These are phyloP conservation scores for Wickerhamiella sergipiensis DNA, from an alignment of 805 yeast genomes.

Conservation along the genomic window DNA sequence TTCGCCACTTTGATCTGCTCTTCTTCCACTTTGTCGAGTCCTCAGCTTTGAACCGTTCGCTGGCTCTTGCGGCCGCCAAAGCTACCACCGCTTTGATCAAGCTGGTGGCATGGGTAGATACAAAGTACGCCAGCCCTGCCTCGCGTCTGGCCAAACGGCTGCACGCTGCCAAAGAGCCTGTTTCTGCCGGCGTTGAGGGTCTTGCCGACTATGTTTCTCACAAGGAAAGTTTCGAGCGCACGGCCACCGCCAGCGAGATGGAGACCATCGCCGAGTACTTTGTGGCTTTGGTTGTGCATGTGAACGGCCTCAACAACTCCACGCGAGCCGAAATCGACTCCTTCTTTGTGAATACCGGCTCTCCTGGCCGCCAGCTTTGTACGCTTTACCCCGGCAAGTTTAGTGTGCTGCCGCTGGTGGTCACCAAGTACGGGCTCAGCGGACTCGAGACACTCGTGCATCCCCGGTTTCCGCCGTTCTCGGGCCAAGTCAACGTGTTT, in stretches of 20 bases:
- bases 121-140: constrained; percentile 7
- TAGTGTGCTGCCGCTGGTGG: constrained; percentile 60
- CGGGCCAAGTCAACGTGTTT: neutral
- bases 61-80: constrained; percentile 3
- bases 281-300: constrained; percentile 32
- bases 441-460: constrained; percentile 18
- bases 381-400: constrained; percentile 57
- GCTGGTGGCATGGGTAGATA: constrained; percentile 9
- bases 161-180: constrained; percentile 31
- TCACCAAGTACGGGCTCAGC: constrained; percentile 15
- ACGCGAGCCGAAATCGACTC: constrained; percentile 46
- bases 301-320: constrained; percentile 42
- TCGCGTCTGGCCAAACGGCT: constrained; percentile 23
- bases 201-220: constrained; percentile 15
- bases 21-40: constrained; percentile 12
- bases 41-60: constrained; percentile 6
- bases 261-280: constrained; percentile 33
- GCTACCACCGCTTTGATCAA: constrained; percentile 4
- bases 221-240: constrained; percentile 11
- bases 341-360: constrained; percentile 22
- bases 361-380: constrained; percentile 33
- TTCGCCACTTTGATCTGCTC: constrained; percentile 12
- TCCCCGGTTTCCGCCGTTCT: constrained; percentile 18
- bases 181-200: constrained; percentile 27
- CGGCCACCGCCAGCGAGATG: constrained; percentile 17